These are phyloP conservation scores for Colletotrichum magnum DNA, from an alignment of 2,329 filamentous ascomycete genomes.

Conservation along the genomic window DNA sequence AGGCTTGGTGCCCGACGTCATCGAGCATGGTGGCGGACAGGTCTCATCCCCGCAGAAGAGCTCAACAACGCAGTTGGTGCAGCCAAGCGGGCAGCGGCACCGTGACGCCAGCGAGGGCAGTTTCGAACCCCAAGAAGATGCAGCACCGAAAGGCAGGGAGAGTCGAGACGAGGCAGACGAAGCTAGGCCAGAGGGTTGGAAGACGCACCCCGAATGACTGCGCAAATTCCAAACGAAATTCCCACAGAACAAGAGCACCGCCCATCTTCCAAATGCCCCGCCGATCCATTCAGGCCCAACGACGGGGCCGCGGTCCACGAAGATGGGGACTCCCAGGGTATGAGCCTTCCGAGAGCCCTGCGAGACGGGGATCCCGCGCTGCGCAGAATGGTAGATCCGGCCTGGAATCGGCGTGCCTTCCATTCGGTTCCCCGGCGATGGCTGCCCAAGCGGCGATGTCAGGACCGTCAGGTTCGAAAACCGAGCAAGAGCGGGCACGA, in stretches of 20 bases:
- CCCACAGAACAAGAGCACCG: constrained; percentile 18
- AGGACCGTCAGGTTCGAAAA: constrained; percentile 37
- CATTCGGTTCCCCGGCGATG: constrained; percentile 20
- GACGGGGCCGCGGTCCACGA: constrained; percentile 19
- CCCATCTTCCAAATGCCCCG: constrained; percentile 27
- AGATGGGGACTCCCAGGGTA: background rate
- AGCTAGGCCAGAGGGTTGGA: background rate
- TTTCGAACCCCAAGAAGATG: constrained; percentile 4
- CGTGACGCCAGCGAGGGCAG: constrained; percentile 18
- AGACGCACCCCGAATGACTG: background rate
- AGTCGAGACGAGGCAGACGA: background rate
- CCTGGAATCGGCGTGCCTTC: constrained; percentile 13
- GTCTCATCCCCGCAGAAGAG: constrained; percentile 19
- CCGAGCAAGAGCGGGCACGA: constrained; percentile 22
- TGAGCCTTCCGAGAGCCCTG: constrained; percentile 6
- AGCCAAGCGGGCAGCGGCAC: background rate
- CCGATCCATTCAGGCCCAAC: constrained; percentile 38
- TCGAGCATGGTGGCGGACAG: constrained; percentile 38
- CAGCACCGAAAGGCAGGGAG: background rate
- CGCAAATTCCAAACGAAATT: constrained; percentile 20
- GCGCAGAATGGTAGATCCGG: constrained; percentile 1
- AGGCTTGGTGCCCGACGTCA: constrained; percentile 38
- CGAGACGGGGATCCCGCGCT: background rate
- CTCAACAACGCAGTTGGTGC: background rate
- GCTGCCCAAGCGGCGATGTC: constrained; percentile 40